Percentiles rank a stretch among this genome's conserved stretches.
Evolutionary conservation across 2,329 filamentous ascomycete species (phyloP).

Genomic region (Taxawa tesnikishii): DNA sequence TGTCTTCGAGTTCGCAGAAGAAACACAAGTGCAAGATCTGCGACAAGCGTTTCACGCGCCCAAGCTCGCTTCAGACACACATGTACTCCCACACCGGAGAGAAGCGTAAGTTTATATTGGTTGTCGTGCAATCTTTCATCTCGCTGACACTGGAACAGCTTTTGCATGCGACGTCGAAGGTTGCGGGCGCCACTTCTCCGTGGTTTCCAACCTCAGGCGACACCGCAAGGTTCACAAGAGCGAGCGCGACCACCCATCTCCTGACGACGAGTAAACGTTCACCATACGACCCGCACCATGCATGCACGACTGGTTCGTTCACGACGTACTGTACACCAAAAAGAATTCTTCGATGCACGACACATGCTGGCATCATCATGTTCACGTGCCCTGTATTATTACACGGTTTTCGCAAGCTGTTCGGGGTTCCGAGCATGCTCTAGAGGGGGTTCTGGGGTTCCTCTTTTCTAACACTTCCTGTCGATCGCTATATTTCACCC

Average conservation of each 20-base stretch:
- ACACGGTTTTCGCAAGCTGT: background rate
- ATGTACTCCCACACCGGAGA: constrained; percentile 99
- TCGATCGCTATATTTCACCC: constrained; percentile 18
- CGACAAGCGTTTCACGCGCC: constrained; percentile 92
- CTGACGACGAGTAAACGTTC: constrained; percentile 29
- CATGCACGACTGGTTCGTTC: constrained; percentile 1
- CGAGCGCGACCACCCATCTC: constrained; percentile 39
- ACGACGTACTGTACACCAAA: background rate
- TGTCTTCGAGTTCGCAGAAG: constrained; percentile 91
- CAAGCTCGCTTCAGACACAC: constrained; percentile 88
- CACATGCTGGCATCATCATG: constrained; percentile 2
- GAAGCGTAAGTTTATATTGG: constrained; percentile 61
- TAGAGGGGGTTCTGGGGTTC: constrained; percentile 1
- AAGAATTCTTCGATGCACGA: background rate
- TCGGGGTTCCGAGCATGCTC: constrained; percentile 2
- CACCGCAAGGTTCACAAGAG: constrained; percentile 95
- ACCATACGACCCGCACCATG: constrained; percentile 1
- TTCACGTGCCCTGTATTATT: constrained; percentile 1
- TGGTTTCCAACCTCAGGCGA: constrained; percentile 86
- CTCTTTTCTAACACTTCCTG: constrained; percentile 12
- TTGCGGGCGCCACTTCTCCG: constrained; percentile 91
- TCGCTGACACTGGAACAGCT: constrained; percentile 40
- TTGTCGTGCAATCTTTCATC: background rate
- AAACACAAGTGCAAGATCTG: constrained; percentile 99
- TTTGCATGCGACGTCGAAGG: constrained; percentile 91